Percentiles rank a stretch among this genome's conserved stretches.
Conservation (phyloP, 345 rosid genomes). For the Aurinia saxatilis region DNA sequence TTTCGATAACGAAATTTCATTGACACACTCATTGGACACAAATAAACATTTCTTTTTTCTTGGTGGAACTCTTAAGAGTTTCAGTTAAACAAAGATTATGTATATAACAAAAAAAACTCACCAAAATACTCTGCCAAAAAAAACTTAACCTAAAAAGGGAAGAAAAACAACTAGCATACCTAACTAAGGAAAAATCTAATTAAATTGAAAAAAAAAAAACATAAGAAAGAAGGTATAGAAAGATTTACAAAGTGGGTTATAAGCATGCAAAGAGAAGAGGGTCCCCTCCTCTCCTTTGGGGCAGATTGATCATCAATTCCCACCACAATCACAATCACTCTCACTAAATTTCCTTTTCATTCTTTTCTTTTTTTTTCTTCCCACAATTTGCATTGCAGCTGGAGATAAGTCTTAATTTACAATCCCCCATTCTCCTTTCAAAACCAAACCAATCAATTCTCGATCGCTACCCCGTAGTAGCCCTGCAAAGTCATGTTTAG, state of each 20-base stretch:
- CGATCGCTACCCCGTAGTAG: conserved; percentile 13
- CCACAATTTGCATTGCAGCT: conserved; percentile 32
- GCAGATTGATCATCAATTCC: conserved; percentile 34
- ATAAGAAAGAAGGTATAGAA: conserved; percentile 5
- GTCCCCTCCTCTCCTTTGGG: conserved; percentile 33
- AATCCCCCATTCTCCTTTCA: neutral
- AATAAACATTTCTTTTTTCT: neutral
- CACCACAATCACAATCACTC: conserved; percentile 28
- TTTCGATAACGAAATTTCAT: conserved; percentile 26
- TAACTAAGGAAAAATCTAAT: neutral
- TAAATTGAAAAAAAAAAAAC: neutral
- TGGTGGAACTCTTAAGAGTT: neutral
- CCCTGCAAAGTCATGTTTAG: conserved; percentile 8
- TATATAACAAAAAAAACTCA: conserved; percentile 11
- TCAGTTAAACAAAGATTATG: conserved; percentile 4
- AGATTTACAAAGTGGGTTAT: conserved; percentile 33
- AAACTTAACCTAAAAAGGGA: too few relatives aligned
- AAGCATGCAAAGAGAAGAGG: conserved; percentile 34
- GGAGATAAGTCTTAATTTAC: conserved; percentile 20
- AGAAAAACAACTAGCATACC: conserved; percentile 21
- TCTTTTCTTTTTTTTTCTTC: conserved; percentile 22
- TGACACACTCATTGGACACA: conserved; percentile 25
- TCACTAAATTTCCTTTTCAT: conserved; percentile 25
- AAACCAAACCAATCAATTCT: conserved; percentile 8
- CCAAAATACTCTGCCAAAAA: conserved; percentile 27